Conservation (phyloP, 129 eudicot species). For the Chrysanthemum makinoi region DNA sequence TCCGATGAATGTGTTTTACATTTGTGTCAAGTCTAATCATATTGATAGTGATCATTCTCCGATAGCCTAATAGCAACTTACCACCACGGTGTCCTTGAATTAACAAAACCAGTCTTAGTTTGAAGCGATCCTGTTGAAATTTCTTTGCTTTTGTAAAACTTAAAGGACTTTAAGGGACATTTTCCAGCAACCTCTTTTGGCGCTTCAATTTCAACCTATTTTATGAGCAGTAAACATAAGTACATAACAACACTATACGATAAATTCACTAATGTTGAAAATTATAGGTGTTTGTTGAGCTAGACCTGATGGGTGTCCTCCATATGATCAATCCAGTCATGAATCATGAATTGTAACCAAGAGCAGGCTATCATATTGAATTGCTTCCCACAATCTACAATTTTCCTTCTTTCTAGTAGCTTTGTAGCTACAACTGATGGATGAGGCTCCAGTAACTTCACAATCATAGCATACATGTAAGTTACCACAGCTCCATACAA, state of each 20-base stretch:
- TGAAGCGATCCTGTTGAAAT: slow-evolving; percentile 38
- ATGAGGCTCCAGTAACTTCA: slow-evolving; percentile 58
- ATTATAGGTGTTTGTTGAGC: neutral
- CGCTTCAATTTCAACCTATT: slow-evolving; percentile 45
- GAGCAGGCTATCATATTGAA: slow-evolving; percentile 66
- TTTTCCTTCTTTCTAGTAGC: slow-evolving; percentile 42
- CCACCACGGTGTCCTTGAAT: slow-evolving; percentile 65
- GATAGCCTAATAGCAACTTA: slow-evolving; percentile 10
- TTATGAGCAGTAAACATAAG: neutral
- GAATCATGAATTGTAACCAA: slow-evolving; percentile 67
- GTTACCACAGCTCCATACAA: too few species aligned
- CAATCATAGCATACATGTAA: neutral
- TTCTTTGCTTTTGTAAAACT: slow-evolving; percentile 39
- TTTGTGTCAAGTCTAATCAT: neutral
- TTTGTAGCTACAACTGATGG: slow-evolving; percentile 49
- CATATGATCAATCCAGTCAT: slow-evolving; percentile 70
- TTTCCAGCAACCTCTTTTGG: slow-evolving; percentile 39
- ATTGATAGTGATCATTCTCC: neutral
- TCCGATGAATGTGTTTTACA: neutral
- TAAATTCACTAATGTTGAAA: neutral
- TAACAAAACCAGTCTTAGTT: slow-evolving; percentile 32
- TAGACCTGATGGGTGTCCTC: slow-evolving; percentile 54
- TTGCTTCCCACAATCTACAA: slow-evolving; percentile 43
- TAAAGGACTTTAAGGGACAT: slow-evolving; percentile 57
- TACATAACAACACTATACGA: too few species aligned